Base-by-base conservation (phyloP, 2,329 filamentous ascomycete species). In the Rutstroemia sp. region DNA sequence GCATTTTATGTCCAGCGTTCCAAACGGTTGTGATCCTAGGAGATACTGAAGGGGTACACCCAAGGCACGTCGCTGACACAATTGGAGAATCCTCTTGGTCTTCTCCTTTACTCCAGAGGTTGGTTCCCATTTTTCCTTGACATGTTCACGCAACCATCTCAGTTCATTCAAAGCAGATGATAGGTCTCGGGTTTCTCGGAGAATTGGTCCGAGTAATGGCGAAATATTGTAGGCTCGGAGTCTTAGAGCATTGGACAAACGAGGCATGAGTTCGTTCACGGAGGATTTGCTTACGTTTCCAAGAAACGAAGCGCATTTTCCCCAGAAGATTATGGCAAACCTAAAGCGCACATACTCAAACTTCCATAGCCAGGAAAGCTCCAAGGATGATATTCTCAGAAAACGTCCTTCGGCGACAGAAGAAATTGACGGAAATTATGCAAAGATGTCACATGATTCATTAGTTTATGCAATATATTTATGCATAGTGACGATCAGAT, bases 11-110 rank as follows among this genome's bases (percentile, higher is more conserved):
- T 96, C 87, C 16, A 97, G 73, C 4, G 82, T 74, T 0, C 92
- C 92, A 72, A 99, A 97, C 1, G 87, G 94, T 70, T 96, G 91
- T 5, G 85, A 85, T 3, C 91, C 91, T 1, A 99, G 75, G 21
- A 97, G 79, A 69, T 97, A 97, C 70, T 97, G 94, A 37, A 99
- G 73, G 1, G 94, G 94, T 57, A 85, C 80, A 1, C 90, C 90
- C 8, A 69, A 71, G 8, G 78, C 75, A 37, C 83, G 74, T 49
- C 74, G 70, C 4, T 69, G 70, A 60, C 79, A 82, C 6, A 85
- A 69, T 1, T 66, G 60, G 7, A 70, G 61, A 2, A 81, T 58
- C 19, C 42, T 49, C 48, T 46, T 49, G 23, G 37, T 51, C 16
- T 56, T 42, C 61, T 62, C 51, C 66, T 63, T 37, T 42, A 18